These are phyloP conservation scores for Aspergillus fructus DNA, from an alignment of 2,329 filamentous ascomycete species.

Conservation along the genomic window DNA sequence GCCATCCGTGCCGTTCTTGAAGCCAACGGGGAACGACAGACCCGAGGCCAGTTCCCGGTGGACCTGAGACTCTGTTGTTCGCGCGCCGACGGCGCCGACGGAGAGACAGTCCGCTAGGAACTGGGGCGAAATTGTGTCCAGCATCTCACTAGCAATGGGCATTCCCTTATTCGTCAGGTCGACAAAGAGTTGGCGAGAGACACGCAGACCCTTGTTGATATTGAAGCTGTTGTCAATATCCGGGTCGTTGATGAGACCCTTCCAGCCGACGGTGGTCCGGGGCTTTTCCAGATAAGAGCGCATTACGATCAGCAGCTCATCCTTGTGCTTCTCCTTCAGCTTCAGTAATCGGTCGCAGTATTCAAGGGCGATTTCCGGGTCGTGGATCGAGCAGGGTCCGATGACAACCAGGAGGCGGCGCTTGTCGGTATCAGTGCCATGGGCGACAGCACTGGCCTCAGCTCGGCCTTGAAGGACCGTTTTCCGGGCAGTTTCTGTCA, in stretches of 20 bases:
- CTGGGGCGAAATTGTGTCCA: slow-evolving; percentile 97
- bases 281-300: slow-evolving; percentile 98
- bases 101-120: slow-evolving; percentile 91
- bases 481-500: slow-evolving; percentile 42
- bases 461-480: slow-evolving; percentile 61
- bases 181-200: slow-evolving; percentile 86
- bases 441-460: slow-evolving; percentile 61
- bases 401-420: slow-evolving; percentile 74
- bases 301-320: slow-evolving; percentile 94
- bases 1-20: slow-evolving; percentile 99
- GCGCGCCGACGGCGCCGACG: slow-evolving; percentile 89
- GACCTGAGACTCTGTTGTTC: slow-evolving; percentile 93
- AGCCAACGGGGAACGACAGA: slow-evolving; percentile 94
- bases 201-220: slow-evolving; percentile 93
- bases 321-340: slow-evolving; percentile 82
- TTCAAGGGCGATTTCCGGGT: slow-evolving; percentile 82
- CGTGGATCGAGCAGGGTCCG: slow-evolving; percentile 96
- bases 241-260: slow-evolving; percentile 97
- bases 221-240: slow-evolving; percentile 98
- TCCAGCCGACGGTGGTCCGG: slow-evolving; percentile 96
- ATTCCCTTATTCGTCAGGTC: slow-evolving; percentile 90
- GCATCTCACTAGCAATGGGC: slow-evolving; percentile 95
- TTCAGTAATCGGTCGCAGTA: slow-evolving; percentile 84
- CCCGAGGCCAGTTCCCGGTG: slow-evolving; percentile 93
- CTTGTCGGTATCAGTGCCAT: slow-evolving; percentile 54